Conservation (phyloP, 768 basidiomycete species). For the Leucocoprinus birnbaumii region DNA sequence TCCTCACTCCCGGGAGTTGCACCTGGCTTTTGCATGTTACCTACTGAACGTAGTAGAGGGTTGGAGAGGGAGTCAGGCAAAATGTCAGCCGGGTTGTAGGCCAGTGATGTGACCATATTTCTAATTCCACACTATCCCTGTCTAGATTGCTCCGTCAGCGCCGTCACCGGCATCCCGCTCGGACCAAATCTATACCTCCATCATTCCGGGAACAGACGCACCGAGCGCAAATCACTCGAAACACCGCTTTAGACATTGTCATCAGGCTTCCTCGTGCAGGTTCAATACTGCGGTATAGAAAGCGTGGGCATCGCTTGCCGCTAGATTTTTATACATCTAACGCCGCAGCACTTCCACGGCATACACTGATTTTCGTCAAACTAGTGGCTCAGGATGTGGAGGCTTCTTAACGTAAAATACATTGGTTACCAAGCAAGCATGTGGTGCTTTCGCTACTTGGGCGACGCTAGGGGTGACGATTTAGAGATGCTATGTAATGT, state of each 20-base stretch:
- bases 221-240: no score
- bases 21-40: no score
- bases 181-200: no score
- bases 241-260: no score
- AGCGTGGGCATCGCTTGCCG: neutral
- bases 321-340: neutral
- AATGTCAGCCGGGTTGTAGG: neutral
- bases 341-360: no score
- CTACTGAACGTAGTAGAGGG: no score
- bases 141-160: neutral
- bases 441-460: no score
- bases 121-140: neutral
- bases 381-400: neutral
- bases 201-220: no score
- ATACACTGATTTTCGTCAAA: neutral
- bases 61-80: neutral
- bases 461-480: no score
- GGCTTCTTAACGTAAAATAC: neutral
- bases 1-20: no score
- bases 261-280: no score
- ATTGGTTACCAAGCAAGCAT: neutral
- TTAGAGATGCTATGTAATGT: neutral
- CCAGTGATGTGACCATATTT: slow-evolving; percentile 3
- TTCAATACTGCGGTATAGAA: no score
- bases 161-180: neutral